Evolutionary conservation across 2,329 filamentous ascomycete genomes (phyloP), one percentile per base, ranked within the genome.

Genomic region (Penicillium occitanis): DNA sequence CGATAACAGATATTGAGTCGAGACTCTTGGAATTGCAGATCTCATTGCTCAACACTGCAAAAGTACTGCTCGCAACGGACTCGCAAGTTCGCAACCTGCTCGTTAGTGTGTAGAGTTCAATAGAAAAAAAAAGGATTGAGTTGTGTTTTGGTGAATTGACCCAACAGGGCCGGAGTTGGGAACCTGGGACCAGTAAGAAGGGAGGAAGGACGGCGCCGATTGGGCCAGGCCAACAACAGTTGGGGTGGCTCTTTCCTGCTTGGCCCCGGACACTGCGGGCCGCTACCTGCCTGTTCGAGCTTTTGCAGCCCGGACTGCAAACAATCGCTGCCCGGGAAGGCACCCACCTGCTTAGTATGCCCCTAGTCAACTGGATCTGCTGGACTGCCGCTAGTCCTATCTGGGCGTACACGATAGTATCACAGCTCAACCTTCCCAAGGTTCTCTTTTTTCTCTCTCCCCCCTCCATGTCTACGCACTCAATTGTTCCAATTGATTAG

Each of bases 101-200:
- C 4, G 50, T 51, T 35, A 55, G 50, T 53, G 50, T 37, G 22
- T 35, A 30, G 28, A 33, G 30, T 35, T 42, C 25, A 44, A 30
- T 5, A 17, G 19, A n/a, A 28, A 37, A 40, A 25, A 59, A 59
- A 59, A 59, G 44, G 57, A 59, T 59, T 44, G 57, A 59, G 57
- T 6, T 25, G 7, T 30, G 22, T 59, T 60, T 60, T 60, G 57
- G 46, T 60, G 57, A 60, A 44, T 60, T n/a, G 30, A 17, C 57
- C 57, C 37, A 44, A 60, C 57, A 60, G 57, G 22, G 37, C 57
- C 57, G 57, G 33, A 57, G 53, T 57, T 57, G 53, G 53, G 51
- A 33, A 50, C 3, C 5, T 33, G 50, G 25, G 51, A 55, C 51
- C 51, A 55, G 51, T 55, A 11, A 35, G 30, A 55, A 22, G 17